Conservation (phyloP, 176 grass and related monocot species). For the Themeda triandra region DNA sequence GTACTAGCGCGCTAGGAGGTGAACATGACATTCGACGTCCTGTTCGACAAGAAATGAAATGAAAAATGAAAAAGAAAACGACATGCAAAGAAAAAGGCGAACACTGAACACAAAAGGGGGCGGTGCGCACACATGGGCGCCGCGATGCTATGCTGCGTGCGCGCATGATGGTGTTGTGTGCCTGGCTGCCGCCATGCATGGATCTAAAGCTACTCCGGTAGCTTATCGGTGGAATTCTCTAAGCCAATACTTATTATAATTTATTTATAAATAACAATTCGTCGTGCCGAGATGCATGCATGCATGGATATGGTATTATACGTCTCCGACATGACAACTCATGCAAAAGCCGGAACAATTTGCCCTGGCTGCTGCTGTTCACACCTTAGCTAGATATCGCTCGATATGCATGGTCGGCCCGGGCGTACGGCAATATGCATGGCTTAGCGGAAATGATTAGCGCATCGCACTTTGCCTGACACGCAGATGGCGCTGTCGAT, state of each 20-base stretch:
- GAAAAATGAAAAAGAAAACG: neutral
- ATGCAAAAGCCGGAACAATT: neutral
- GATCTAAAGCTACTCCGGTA: neutral
- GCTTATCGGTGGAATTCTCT: neutral
- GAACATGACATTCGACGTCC: neutral
- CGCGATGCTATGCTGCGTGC: neutral
- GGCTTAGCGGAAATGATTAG: neutral
- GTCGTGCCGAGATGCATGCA: neutral
- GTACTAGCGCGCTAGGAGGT: too few species aligned
- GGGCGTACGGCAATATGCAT: neutral
- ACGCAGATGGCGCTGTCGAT: neutral
- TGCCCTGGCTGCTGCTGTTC: neutral
- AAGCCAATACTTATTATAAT: neutral
- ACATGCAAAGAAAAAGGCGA: neutral
- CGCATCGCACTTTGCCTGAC: neutral
- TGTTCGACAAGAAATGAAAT: neutral
- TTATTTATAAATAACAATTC: neutral
- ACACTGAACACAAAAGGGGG: neutral
- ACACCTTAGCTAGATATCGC: neutral
- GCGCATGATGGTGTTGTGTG: neutral
- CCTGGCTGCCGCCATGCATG: neutral
- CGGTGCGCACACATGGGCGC: neutral
- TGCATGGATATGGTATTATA: neutral
- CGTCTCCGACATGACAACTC: conserved; percentile 27
- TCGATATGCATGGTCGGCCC: neutral